phyloP scores from a whole-genome alignment of 345 rosid genomes.

The Trapa incisa region DNA sequence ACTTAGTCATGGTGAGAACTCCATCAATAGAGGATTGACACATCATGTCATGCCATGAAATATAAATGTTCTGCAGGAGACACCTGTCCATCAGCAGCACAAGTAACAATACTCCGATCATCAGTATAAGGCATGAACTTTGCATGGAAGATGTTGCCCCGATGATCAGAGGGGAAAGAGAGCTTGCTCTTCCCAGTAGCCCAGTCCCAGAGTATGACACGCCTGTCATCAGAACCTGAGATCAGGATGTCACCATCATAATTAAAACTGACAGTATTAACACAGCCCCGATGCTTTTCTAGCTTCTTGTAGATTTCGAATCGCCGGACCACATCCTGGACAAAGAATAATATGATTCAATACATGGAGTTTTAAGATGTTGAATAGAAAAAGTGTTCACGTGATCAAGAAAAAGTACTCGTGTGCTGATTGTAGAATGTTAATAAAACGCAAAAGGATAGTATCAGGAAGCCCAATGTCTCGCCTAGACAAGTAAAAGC shows the following conservation, averaged over 20 bases:
- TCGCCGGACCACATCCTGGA: slow-evolving; percentile 62
- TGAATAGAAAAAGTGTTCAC: not conserved
- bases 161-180: slow-evolving; percentile 60
- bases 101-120: slow-evolving; percentile 71
- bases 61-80: not conserved
- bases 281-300: slow-evolving; percentile 65
- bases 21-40: not conserved
- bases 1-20: not conserved
- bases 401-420: not conserved
- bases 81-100: slow-evolving; percentile 96
- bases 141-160: slow-evolving; percentile 70
- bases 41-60: not conserved
- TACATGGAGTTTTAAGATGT: not conserved
- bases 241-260: slow-evolving; percentile 42
- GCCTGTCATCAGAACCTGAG: slow-evolving; percentile 82
- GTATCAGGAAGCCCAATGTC: not conserved
- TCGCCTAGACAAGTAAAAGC: not conserved
- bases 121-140: slow-evolving; percentile 68
- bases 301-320: slow-evolving; percentile 49
- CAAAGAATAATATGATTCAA: not conserved
- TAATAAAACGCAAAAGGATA: not conserved
- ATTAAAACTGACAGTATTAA: slow-evolving; percentile 69
- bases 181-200: slow-evolving; percentile 47
- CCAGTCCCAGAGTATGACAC: slow-evolving; percentile 76
- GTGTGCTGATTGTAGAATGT: not conserved